A percentile compares a stretch with the other conserved stretches of the same genome.
Conservation (phyloP, 2,329 filamentous ascomycete species). For the Zasmidium cellare region DNA sequence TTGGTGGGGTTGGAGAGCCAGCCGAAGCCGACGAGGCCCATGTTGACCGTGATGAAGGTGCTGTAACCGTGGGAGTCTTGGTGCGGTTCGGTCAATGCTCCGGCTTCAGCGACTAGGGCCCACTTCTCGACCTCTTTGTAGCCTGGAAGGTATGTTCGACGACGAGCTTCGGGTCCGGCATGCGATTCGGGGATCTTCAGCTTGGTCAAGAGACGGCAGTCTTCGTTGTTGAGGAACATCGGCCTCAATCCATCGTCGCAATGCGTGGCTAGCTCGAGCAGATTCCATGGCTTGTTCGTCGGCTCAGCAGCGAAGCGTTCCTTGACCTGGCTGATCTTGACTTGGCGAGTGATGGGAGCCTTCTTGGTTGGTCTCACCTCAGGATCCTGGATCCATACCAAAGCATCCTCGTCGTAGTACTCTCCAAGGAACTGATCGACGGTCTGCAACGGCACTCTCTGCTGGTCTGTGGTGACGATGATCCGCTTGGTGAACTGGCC, state of each 20-base stretch:
- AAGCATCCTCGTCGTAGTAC: constrained; percentile 31
- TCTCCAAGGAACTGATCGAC: constrained; percentile 29
- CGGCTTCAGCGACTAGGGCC: constrained; percentile 34
- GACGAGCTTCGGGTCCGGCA: constrained; percentile 24
- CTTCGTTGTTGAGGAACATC: constrained; percentile 32
- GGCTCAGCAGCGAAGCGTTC: constrained; percentile 22
- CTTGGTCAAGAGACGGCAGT: constrained; percentile 34
- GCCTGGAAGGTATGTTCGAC: constrained; percentile 28
- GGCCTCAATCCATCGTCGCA: constrained; percentile 34
- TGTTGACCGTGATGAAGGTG: constrained; percentile 36
- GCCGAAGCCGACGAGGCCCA: constrained; percentile 33
- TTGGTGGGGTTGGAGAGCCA: constrained; percentile 30
- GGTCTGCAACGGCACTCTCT: constrained; percentile 28
- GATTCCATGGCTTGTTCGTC: constrained; percentile 30
- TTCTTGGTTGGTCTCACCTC: constrained; percentile 11
- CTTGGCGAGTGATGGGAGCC: constrained; percentile 15
- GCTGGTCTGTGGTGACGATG: constrained; percentile 30
- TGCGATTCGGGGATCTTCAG: constrained; percentile 29
- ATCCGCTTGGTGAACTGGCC: constrained; percentile 26
- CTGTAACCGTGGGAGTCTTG: constrained; percentile 37
- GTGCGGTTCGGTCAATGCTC: constrained; percentile 35
- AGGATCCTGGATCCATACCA: constrained; percentile 32
- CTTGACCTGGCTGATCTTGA: constrained; percentile 29
- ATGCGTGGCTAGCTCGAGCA: constrained; percentile 34
- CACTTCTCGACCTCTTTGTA: constrained; percentile 38